Evolutionary conservation across 23 red algal species (phyloP).

Genomic region (Gracilaria gracilis): DNA sequence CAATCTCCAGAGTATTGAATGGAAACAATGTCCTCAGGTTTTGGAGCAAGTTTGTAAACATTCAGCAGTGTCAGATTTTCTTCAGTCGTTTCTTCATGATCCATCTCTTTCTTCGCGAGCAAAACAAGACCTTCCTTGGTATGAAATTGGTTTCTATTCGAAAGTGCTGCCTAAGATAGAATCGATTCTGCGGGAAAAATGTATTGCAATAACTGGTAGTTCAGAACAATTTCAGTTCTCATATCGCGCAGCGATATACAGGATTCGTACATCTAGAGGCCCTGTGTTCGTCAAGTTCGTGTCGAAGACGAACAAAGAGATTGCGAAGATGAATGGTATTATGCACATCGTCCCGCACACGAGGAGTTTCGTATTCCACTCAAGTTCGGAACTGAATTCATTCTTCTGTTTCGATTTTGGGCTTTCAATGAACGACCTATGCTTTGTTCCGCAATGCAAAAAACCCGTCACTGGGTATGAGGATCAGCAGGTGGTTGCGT

Average conservation of each 20-base stretch:
- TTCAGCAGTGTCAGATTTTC: background rate
- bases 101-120: background rate
- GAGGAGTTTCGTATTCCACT: background rate
- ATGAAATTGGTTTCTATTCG: slow-evolving; percentile 9
- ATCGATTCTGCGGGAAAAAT: background rate
- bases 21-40: slow-evolving; percentile 17
- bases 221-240: slow-evolving; percentile 23
- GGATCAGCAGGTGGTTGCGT: slow-evolving; percentile 14
- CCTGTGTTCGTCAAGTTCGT: slow-evolving; percentile 8
- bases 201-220: background rate
- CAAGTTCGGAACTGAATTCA: background rate
- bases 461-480: background rate
- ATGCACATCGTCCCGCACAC: background rate
- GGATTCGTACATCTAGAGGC: slow-evolving; percentile 4
- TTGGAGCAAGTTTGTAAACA: slow-evolving; percentile 16
- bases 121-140: background rate
- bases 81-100: slow-evolving; percentile 20
- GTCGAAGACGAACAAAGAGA: slow-evolving; percentile 5
- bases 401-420: slow-evolving; percentile 26
- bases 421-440: slow-evolving; percentile 15
- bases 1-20: slow-evolving; percentile 12
- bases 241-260: slow-evolving; percentile 14
- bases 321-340: background rate
- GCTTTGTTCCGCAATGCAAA: slow-evolving; percentile 4
- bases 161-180: slow-evolving; percentile 1